Percentiles rank a stretch among this genome's conserved stretches.
Evolutionary conservation across 495 filamentous ascomycete species (phyloP).

Genomic region (Hypomontagnella submonticulosa): DNA sequence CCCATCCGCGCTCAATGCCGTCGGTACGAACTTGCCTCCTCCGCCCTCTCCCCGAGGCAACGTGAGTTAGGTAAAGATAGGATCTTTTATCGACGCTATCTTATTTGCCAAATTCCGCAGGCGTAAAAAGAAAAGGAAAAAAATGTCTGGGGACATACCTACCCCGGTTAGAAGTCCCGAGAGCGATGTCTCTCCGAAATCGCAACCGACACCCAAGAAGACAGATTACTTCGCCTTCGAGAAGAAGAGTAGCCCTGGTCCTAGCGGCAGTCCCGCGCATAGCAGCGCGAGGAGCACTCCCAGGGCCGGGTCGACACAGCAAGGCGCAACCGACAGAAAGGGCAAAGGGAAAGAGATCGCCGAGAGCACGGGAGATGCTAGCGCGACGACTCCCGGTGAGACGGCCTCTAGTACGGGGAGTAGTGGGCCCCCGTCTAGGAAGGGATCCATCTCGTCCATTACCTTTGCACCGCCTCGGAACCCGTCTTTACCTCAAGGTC

Average conservation of each 20-base stretch:
- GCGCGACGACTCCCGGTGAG: constrained; percentile 48
- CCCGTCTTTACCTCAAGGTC: constrained; percentile 58
- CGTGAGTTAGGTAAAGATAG: constrained; percentile 54
- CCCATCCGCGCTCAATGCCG: constrained; percentile 52
- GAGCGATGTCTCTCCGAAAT: constrained; percentile 54
- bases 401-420: constrained; percentile 49
- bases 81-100: constrained; percentile 29
- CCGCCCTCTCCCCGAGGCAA: constrained; percentile 60
- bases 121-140: constrained; percentile 25
- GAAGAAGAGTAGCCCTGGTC: constrained; percentile 34
- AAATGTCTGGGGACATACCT: constrained; percentile 46
- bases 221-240: constrained; percentile 54
- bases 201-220: constrained; percentile 43
- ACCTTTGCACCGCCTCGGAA: constrained; percentile 54
- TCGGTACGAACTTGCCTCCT: constrained; percentile 55
- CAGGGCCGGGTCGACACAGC: constrained; percentile 26
- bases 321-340: constrained; percentile 28
- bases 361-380: constrained; percentile 46
- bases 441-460: constrained; percentile 57
- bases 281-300: constrained; percentile 34
- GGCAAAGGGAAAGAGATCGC: constrained; percentile 37
- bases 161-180: constrained; percentile 50
- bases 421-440: constrained; percentile 53
- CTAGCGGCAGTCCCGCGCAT: constrained; percentile 15
- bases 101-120: constrained; percentile 11